phyloP scores from a whole-genome alignment of 805 yeast genomes.

The Wickerhamiella kurtzmanii region DNA sequence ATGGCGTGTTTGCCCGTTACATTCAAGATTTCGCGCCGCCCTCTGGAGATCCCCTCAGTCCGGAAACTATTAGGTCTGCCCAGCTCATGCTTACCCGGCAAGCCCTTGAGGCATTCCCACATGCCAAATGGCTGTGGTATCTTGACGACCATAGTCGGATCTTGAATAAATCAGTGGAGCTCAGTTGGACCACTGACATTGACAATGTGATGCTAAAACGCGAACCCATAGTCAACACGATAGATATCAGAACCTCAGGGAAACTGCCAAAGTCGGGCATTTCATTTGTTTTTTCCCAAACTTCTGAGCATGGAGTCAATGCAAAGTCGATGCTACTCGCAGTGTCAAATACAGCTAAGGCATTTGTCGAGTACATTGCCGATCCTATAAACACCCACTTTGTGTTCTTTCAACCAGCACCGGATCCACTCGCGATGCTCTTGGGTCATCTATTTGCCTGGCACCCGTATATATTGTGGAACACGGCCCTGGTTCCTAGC shows the following conservation, averaged over 20 bases:
- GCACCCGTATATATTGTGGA: constrained; percentile 68
- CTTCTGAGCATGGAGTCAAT: constrained; percentile 42
- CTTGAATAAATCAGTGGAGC: constrained; percentile 46
- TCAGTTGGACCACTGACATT: constrained; percentile 47
- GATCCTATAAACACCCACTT: constrained; percentile 55
- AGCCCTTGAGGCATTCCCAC: constrained; percentile 83
- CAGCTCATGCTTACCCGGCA: constrained; percentile 50
- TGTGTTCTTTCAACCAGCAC: constrained; percentile 40
- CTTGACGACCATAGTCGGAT: constrained; percentile 60
- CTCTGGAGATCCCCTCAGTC: constrained; percentile 15
- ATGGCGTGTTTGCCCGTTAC: constrained; percentile 73
- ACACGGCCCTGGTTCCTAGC: constrained; percentile 51
- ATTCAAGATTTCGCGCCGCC: constrained; percentile 49
- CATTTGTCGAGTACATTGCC: constrained; percentile 58
- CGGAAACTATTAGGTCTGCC: constrained; percentile 36
- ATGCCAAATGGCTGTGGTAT: constrained; percentile 72
- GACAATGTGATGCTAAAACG: constrained; percentile 48
- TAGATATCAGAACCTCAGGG: constrained; percentile 55
- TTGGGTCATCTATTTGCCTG: constrained; percentile 69
- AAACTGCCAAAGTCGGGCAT: constrained; percentile 42
- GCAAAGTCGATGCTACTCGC: constrained; percentile 51
- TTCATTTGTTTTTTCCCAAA: constrained; percentile 53
- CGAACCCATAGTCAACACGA: constrained; percentile 54
- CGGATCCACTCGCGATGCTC: constrained; percentile 26
- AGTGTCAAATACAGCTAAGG: constrained; percentile 44